Base-by-base conservation (phyloP, 1,139 yeast genomes). In the Magnusiomyces suaveolens region DNA sequence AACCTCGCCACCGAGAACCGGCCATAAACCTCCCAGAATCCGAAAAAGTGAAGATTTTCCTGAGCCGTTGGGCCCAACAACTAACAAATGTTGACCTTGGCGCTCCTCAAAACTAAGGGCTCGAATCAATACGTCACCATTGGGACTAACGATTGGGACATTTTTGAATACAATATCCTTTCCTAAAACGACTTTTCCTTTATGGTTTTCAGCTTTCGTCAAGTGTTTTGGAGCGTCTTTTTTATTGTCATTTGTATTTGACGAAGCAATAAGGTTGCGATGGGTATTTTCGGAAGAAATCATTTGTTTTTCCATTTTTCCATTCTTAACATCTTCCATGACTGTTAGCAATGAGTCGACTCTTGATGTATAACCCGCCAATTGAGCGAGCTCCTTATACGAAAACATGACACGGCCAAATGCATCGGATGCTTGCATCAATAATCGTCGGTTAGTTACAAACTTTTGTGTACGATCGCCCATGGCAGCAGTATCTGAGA, bases 41-140 rank as follows among this genome's bases (percentile, higher is more conserved):
- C 97, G 79, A 69, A 90, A 90, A 57, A 90, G 72, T 0, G 97
- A 89, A 0, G 96, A 88, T 69, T 90, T 90, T 41, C 97, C 97
- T 56, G 95, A 87, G 1, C 97, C 97, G 66, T 90, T 90, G 8
- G 97, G 97, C 0, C 97, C 97, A 6, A 92, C 92, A 66, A 90
- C 89, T 57, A 90, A 75, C 56, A 90, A 74, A 69, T 90, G 95
- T 56, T 89, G 84, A 36, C 97, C 97, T 48, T 81, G 84, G 59
- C 82, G 80, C 55, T 90, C 80, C 52, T 82, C 76, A 68, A 90
- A 89, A 46, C 80, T 75, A 62, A 90, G 75, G 43, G 80, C 77
- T 53, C 79, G 77, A 41, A 87, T 83, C 56, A 90, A 75, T 0
- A 84, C 77, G 51, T 87, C 94, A 55, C 88, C 83, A 2, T 87